Conservation (phyloP, 1,284 basidiomycete species). For the Microbotryum lychnidis-dioicae region DNA sequence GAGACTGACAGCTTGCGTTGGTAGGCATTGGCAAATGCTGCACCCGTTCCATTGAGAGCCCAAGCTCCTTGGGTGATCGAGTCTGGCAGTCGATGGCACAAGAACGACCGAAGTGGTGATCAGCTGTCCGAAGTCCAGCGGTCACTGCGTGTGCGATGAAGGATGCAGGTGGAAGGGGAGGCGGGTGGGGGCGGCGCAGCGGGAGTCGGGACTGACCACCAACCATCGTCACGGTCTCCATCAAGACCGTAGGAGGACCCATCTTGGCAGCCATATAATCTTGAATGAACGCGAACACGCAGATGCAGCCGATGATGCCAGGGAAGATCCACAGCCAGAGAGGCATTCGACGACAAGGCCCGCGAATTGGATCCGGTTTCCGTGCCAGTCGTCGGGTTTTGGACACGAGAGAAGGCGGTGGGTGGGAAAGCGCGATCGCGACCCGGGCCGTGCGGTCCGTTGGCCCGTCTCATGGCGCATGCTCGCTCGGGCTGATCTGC, state of each 20-base stretch:
- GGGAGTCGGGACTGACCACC: constrained; percentile 13
- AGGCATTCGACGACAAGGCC: no score
- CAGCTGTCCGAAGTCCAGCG: background rate
- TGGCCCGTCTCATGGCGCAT: no score
- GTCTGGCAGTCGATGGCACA: constrained; percentile 11
- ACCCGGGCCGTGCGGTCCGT: no score
- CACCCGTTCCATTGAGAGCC: constrained; percentile 22
- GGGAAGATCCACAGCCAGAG: no score
- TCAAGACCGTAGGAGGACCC: background rate
- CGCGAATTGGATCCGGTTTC: no score
- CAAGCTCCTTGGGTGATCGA: constrained; percentile 30
- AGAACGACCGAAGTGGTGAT: background rate
- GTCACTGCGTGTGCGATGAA: background rate
- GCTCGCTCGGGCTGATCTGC: no score
- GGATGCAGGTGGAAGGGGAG: background rate
- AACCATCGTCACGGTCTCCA: constrained; percentile 6
- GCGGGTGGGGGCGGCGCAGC: background rate
- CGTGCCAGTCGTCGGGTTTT: no score
- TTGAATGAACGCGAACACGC: no score
- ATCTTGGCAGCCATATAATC: no score
- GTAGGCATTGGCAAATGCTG: constrained; percentile 20
- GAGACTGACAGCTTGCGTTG: constrained; percentile 29
- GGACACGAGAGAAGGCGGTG: no score
- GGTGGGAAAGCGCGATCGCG: no score
- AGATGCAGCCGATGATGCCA: no score